Evolutionary conservation across 2,329 filamentous ascomycete genomes (phyloP), one percentile per base, ranked within the genome.

Genomic region (Phyllosticta citriasiana): DNA sequence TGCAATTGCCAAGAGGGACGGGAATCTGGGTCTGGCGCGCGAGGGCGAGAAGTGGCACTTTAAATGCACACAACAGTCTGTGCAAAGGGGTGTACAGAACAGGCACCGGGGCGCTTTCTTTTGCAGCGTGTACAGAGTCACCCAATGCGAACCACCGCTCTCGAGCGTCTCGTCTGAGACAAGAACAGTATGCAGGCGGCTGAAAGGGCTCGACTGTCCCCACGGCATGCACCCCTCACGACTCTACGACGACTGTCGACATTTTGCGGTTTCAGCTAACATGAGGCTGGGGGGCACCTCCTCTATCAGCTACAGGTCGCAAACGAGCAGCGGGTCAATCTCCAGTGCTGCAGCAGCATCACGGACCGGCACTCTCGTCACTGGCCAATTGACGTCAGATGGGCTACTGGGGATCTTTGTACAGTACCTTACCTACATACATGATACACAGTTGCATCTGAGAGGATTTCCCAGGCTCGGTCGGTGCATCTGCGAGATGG

Each of bases 61-160:
- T 62, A 62, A 62, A 62, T 62, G 60, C 60, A 58, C 55, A 47
- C 60, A 55, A 54, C 59, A 54, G 59, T 62, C 51, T 57, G 60
- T 62, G 60, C 60, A 52, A 62, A 62, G 55, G 56, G 56, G 60
- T 55, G 52, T 54, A 57, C 27, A 47, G 59, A 57, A 55, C 55
- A 55, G 55, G 60, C 55, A 53, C 55, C 51, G 35, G 57, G 60
- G 60, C 55, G 55, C 51, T 62, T 62, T 62, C 60, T 62, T 62
- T 62, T 62, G 60, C 60, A 58, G 55, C 55, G 53, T 62, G 60
- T 58, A 62, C 60, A 58, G 60, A 57, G 55, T 62, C 60, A 58
- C 60, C 55, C 55, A 58, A 58, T 62, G 60, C 60, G 60, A 62
- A 62, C 60, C 60, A 62, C 60, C 60, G 57, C 30, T 55, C 60